A percentile compares a stretch with the other conserved stretches of the same genome.
phyloP scores from a whole-genome alignment of 495 filamentous ascomycete genomes.

The Evernia prunastri region DNA sequence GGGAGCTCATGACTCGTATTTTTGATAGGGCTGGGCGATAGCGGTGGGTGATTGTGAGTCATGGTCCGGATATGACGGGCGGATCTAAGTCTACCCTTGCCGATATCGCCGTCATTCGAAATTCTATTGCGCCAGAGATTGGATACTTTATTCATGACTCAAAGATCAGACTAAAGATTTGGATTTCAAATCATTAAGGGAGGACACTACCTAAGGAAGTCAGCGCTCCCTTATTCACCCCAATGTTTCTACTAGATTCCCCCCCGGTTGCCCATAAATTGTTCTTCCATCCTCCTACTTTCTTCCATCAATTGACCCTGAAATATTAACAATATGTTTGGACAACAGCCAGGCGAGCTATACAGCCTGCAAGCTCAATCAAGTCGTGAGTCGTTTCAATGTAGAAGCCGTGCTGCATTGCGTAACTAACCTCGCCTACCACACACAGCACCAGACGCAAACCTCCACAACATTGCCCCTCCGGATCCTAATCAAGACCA shows the following conservation, averaged over 20 bases:
- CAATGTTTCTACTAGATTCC: no score
- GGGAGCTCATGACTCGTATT: no score
- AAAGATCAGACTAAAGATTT: no score
- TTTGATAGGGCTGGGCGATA: not conserved
- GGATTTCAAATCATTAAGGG: no score
- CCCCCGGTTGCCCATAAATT: not conserved
- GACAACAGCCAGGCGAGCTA: slow-evolving; percentile 23
- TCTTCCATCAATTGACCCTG: not conserved
- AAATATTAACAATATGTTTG: slow-evolving; percentile 23
- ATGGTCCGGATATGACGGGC: no score
- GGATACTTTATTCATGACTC: no score
- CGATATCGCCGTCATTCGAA: no score
- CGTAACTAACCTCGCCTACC: not conserved
- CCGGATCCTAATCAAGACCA: slow-evolving; percentile 4
- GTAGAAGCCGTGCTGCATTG: not conserved
- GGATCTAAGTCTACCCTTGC: no score
- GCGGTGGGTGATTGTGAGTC: no score
- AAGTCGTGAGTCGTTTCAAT: slow-evolving; percentile 16
- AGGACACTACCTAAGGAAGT: not conserved
- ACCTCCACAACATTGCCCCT: slow-evolving; percentile 20
- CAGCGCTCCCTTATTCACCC: no score
- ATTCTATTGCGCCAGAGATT: no score
- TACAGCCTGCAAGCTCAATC: slow-evolving; percentile 22
- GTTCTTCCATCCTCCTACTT: not conserved
- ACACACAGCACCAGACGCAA: slow-evolving; percentile 11